These are phyloP conservation scores for Pseudogymnoascus sp. DNA, from an alignment of 2,329 filamentous ascomycete genomes.

Conservation along the genomic window DNA sequence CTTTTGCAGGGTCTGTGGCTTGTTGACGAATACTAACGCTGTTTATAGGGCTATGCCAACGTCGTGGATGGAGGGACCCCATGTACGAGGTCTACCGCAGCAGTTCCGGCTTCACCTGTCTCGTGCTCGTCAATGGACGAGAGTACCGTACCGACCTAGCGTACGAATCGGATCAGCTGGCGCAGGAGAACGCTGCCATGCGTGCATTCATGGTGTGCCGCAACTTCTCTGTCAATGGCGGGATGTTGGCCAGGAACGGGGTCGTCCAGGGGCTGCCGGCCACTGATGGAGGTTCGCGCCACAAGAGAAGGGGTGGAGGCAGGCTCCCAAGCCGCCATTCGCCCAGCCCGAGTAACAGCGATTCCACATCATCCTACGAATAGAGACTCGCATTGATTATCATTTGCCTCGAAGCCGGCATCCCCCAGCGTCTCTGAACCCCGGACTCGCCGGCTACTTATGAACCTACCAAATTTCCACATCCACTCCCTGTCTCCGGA, in stretches of 20 bases:
- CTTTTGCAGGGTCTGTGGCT: not conserved
- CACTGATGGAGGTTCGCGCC: constrained; percentile 27
- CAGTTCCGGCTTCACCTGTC: constrained; percentile 72
- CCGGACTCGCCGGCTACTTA: constrained; percentile 14
- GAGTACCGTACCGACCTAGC: constrained; percentile 88
- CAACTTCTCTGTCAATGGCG: constrained; percentile 94
- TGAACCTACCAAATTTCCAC: constrained; percentile 12
- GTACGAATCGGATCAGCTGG: constrained; percentile 73
- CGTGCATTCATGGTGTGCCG: constrained; percentile 95
- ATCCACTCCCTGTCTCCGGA: not conserved
- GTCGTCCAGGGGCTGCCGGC: constrained; percentile 60
- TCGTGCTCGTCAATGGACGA: constrained; percentile 89
- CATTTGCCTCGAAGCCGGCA: constrained; percentile 14
- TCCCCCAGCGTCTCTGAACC: constrained; percentile 13
- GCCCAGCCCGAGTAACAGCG: constrained; percentile 29
- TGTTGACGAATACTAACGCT: constrained; percentile 13
- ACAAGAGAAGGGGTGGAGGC: constrained; percentile 24
- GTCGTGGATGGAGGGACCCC: constrained; percentile 88
- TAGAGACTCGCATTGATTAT: not conserved
- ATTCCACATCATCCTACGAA: constrained; percentile 27
- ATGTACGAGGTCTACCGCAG: constrained; percentile 76
- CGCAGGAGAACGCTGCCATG: constrained; percentile 90
- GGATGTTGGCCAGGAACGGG: constrained; percentile 69
- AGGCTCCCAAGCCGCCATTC: constrained; percentile 25
- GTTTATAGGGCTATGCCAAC: constrained; percentile 76